A percentile compares a stretch with the other conserved stretches of the same genome.
Conservation (phyloP, 371 early-diverging fungal genomes). For the Mortierella sp. region DNA sequence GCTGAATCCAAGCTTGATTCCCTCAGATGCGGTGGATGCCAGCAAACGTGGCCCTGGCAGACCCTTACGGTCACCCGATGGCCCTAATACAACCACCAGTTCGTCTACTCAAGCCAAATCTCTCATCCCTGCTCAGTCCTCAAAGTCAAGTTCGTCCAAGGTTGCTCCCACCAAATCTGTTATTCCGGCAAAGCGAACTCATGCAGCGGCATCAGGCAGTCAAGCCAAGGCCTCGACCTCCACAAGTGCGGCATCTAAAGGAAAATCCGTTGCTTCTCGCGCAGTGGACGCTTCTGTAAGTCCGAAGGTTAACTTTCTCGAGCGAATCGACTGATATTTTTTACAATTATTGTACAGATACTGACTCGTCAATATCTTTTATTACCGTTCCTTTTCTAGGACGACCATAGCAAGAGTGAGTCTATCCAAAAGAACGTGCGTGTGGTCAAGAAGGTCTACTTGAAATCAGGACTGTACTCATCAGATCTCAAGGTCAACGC, state of each 20-base stretch:
- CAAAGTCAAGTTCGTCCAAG: constrained; percentile 9
- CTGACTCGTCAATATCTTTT: background rate
- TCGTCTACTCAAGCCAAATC: constrained; percentile 12
- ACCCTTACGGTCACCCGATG: constrained; percentile 3
- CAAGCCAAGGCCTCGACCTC: background rate
- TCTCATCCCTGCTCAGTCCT: background rate
- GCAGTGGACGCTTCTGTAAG: background rate
- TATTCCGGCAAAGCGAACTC: constrained; percentile 3
- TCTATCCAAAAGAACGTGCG: constrained; percentile 13
- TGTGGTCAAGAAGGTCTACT: constrained; percentile 39
- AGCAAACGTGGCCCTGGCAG: constrained; percentile 27
- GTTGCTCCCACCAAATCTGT: background rate
- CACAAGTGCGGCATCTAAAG: background rate
- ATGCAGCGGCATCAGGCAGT: constrained; percentile 4
- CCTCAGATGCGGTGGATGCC: constrained; percentile 15
- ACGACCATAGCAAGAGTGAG: constrained; percentile 12
- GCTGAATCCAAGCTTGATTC: constrained; percentile 16
- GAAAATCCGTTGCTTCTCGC: background rate
- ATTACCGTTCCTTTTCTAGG: background rate
- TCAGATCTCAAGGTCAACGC: constrained; percentile 44
- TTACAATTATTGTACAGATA: background rate
- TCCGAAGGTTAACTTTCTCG: too few relatives aligned
- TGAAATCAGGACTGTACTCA: constrained; percentile 55
- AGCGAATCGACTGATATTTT: background rate
- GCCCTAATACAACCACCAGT: background rate